These are phyloP conservation scores for Polysphondylium violaceum DNA, from an alignment of 78 protist species.

Conservation along the genomic window DNA sequence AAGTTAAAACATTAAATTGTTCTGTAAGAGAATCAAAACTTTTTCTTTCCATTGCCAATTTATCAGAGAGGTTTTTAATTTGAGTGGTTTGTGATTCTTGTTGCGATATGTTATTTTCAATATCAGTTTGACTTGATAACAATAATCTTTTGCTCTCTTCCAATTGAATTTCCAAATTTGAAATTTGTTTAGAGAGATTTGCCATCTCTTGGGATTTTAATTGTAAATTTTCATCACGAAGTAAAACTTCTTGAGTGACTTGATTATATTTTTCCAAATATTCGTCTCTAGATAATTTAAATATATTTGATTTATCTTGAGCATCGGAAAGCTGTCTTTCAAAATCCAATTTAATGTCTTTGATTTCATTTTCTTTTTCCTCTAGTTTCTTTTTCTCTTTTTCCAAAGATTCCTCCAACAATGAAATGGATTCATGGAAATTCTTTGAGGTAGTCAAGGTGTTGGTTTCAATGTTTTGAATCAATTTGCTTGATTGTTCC, in stretches of 20 bases:
- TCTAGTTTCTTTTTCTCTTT: slow-evolving; percentile 30
- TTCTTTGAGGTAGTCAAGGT: not conserved
- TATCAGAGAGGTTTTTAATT: slow-evolving; percentile 38
- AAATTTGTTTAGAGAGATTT: not conserved
- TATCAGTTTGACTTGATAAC: not conserved
- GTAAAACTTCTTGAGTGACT: slow-evolving; percentile 17
- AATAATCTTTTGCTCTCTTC: not conserved
- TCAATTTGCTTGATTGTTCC: not conserved
- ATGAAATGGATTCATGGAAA: not conserved
- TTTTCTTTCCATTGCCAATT: slow-evolving; percentile 26
- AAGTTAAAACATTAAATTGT: slow-evolving; percentile 11
- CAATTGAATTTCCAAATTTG: not conserved
- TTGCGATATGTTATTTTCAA: not conserved
- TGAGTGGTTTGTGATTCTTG: not conserved
- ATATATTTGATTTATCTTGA: slow-evolving; percentile 40
- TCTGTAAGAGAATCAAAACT: slow-evolving; percentile 49
- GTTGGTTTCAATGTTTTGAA: not conserved
- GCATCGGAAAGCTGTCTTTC: not conserved
- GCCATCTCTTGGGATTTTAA: slow-evolving; percentile 3
- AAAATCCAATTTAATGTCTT: not conserved
- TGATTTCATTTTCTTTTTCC: not conserved
- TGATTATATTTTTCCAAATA: slow-evolving; percentile 22
- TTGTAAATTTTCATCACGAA: slow-evolving; percentile 13
- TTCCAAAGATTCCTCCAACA: not conserved
- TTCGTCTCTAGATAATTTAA: slow-evolving; percentile 48